Conservation (phyloP, 768 basidiomycete genomes). For the Trametes villosa region DNA sequence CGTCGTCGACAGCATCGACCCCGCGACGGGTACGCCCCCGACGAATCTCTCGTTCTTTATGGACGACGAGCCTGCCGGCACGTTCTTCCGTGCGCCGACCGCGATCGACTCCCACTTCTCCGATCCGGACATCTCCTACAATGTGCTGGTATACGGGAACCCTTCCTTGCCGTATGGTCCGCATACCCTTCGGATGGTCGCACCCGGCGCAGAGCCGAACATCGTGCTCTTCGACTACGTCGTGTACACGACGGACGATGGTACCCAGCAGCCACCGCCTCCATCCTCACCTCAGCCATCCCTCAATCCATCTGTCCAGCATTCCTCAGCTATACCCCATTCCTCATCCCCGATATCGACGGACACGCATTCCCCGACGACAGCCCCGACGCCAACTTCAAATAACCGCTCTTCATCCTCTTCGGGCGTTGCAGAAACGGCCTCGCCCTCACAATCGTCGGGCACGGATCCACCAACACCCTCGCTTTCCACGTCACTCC, state of each 20-base stretch:
- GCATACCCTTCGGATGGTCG: neutral
- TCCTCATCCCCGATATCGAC: too few relatives aligned
- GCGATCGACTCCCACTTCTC: too few relatives aligned
- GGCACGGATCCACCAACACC: too few relatives aligned
- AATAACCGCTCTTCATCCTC: too few relatives aligned
- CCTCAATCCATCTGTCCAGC: neutral
- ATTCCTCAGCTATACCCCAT: neutral
- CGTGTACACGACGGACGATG: neutral
- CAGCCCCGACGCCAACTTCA: too few relatives aligned
- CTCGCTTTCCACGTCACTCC: too few relatives aligned
- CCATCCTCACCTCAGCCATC: neutral
- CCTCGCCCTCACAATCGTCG: too few relatives aligned
- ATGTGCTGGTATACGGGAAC: slow-evolving; percentile 5
- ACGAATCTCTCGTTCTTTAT: slow-evolving; percentile 10
- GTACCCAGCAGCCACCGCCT: too few relatives aligned
- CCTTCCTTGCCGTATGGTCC: neutral
- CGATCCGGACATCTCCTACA: too few relatives aligned
- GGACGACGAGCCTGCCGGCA: neutral
- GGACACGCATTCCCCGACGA: too few relatives aligned
- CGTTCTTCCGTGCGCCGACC: neutral
- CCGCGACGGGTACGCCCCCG: neutral
- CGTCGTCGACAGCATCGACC: neutral
- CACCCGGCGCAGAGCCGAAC: neutral
- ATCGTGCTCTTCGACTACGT: neutral
- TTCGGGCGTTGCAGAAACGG: too few relatives aligned